phyloP scores from a whole-genome alignment of 2,329 filamentous ascomycete species.

The Exophiala calicioides region DNA sequence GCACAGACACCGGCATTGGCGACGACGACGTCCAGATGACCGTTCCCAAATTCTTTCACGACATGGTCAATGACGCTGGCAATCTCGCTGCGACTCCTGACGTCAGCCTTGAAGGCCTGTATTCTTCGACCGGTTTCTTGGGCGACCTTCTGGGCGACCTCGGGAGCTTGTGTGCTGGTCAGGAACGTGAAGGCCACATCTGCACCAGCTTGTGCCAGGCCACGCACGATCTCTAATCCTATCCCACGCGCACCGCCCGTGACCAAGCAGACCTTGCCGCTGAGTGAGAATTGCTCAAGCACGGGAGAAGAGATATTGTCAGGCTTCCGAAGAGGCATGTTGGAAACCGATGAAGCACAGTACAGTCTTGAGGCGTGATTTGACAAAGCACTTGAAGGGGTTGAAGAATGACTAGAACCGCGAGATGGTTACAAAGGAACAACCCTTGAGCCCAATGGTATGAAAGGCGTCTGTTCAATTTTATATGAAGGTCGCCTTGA shows the following conservation, averaged over 20 bases:
- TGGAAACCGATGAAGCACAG: too few species aligned
- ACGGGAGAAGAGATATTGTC: not conserved
- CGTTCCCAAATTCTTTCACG: conserved; percentile 44
- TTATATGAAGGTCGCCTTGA: too few species aligned
- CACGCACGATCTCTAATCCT: conserved; percentile 27
- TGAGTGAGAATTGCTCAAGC: conserved; percentile 28
- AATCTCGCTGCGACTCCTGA: conserved; percentile 36
- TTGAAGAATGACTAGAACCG: too few species aligned
- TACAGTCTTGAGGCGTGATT: too few species aligned
- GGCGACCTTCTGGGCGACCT: conserved; percentile 34
- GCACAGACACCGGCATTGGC: conserved; percentile 48
- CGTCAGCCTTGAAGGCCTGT: conserved; percentile 40
- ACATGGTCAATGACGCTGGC: conserved; percentile 36
- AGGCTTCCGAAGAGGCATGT: not conserved
- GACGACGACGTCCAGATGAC: conserved; percentile 50
- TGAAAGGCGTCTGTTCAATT: too few species aligned
- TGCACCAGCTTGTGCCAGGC: conserved; percentile 19
- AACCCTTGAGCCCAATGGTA: too few species aligned
- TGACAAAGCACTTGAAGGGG: too few species aligned
- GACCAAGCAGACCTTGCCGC: conserved; percentile 30
- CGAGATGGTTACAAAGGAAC: too few species aligned
- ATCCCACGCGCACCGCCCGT: conserved; percentile 30
- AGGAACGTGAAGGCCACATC: conserved; percentile 15
- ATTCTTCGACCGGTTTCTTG: conserved; percentile 33
- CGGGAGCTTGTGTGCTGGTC: conserved; percentile 32